Base-by-base conservation (phyloP, 495 filamentous ascomycete species). In the Daldinia childiae region DNA sequence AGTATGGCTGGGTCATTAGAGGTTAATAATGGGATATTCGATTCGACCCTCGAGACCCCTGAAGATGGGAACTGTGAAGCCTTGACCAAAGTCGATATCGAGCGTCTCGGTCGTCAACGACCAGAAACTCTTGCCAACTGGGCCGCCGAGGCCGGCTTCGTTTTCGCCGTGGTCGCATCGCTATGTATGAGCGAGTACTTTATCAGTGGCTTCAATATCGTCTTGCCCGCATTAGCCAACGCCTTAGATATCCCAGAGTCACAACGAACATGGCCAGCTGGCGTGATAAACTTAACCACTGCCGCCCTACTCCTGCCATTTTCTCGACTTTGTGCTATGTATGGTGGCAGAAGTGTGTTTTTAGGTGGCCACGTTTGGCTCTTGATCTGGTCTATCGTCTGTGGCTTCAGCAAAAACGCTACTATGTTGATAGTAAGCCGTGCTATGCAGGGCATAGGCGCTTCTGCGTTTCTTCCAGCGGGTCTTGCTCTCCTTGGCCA, bases 131-230 rank as follows among this genome's bases (percentile, higher is more conserved):
- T 97, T 73, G 70, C 79, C 9, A 87, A 85, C 29, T 64, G 82
- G 34, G 87, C 86, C 78, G 78, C 85, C 3, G 93, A 96, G 75
- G 70, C 89, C 17, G 85, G 87, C 3, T 97, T 95, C 72, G 87
- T 89, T 74, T 87, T 90, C 68, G 90, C 91, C 0, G 84, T 95
- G 41, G 82, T 90, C 26, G 88, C 91, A 81, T 93, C 91, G 32
- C 88, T 94, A 73, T 83, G 92, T 30, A 83, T 95, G 72, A 86
- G 90, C 39, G 88, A 96, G 82, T 97, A 92, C 79, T 94, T 93
- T 75, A 89, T 95, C 38, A 93, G 90, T 45, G 93, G 93, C 51
- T 97, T 94, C 78, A 95, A 92, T 72, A 88, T 96, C 68, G 84
- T 97, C 58, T 79, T 94, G 1, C 93, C 93, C 8, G 87, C 88